Base-by-base conservation (phyloP, 768 basidiomycete species). In the Tricholoma bakamatsutake region DNA sequence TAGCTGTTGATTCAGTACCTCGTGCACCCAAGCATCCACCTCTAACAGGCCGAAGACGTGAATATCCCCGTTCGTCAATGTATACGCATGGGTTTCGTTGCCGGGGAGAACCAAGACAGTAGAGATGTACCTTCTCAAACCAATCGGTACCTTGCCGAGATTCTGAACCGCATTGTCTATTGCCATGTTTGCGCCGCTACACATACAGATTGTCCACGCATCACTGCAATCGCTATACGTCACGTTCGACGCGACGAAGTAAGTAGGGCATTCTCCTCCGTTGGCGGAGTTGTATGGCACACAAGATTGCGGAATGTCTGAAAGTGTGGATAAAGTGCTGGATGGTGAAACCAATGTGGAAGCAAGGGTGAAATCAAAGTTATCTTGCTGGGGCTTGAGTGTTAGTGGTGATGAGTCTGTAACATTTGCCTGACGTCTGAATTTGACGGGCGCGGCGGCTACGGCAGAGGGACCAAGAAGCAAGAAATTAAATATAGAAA, bases 21-120 rank as follows among this genome's bases (percentile, higher is more conserved):
- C 70, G 46, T 72, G 71, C 10, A 71, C 51, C 69, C 69, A 69
- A 10, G 62, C 54, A 28, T 71, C 56, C 54, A 67, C 58, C 18
- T 37, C 47, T 10, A 60, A 50, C 42, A 66, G 62, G 1, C 66
- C 69, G 50, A 71, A 71, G 31, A 70, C 56, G 56, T 71, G 69
- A 10, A 66, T 62, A 48, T 70, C 67, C 1, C 69, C 71, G 7
- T 55, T 67, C n/a, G 67, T 67, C 34, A 72, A 40, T 8, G 69
- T 68, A 50, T 71, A 69, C 58, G 69, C 71, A 50, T 62, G 61
- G 1, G 57, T 59, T 15, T 57, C 58, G 4, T 50, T 47, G 13
- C 60, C 61, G 10, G 62, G 59, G 15, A 62, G 24, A 21, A 69
- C 53, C 15, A 68, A 12, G 13, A 70, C 57, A 4, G 59, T 66